Evolutionary conservation across 208 protist genomes (phyloP).

Genomic region (Trypanosoma platydactyli): DNA sequence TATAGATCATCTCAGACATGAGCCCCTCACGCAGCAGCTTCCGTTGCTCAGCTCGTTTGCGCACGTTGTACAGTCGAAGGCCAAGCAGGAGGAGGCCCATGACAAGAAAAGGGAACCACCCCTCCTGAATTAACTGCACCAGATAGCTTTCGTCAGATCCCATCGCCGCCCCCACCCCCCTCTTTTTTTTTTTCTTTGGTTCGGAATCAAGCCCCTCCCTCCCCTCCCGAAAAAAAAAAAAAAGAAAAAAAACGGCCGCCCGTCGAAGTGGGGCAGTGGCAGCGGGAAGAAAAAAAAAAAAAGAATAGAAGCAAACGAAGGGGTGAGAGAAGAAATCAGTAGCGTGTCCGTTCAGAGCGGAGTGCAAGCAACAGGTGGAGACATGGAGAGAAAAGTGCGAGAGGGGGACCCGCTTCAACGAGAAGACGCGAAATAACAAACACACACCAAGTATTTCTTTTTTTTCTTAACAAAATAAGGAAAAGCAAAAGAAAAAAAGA

Average conservation of each 20-base stretch:
- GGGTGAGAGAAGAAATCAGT: too few species aligned
- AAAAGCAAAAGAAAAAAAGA: constrained; percentile 6
- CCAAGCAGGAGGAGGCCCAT: constrained; percentile 74
- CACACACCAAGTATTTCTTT: constrained; percentile 5
- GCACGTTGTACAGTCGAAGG: constrained; percentile 77
- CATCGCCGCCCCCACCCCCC: constrained; percentile 1
- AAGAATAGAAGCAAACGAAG: constrained; percentile 5
- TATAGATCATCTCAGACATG: constrained; percentile 61
- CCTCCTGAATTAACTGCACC: constrained; percentile 42
- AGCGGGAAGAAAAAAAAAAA: constrained; percentile 1
- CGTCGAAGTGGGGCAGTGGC: not conserved
- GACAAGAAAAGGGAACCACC: constrained; percentile 75
- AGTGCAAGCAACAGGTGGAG: too few species aligned
- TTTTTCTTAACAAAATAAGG: too few species aligned
- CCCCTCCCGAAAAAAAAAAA: not conserved
- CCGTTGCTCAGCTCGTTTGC: constrained; percentile 58
- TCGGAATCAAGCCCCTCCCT: not conserved
- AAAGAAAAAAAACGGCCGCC: not conserved
- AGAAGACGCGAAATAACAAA: too few species aligned
- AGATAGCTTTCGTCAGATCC: constrained; percentile 5
- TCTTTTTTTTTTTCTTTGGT: constrained; percentile 7
- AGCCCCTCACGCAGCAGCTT: constrained; percentile 61
- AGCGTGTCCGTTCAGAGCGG: too few species aligned
- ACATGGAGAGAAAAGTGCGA: too few species aligned
- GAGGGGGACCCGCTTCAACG: too few species aligned